These are phyloP conservation scores for Parsonsia alboflavescens DNA, from an alignment of 257 asterid genomes.

Conservation along the genomic window DNA sequence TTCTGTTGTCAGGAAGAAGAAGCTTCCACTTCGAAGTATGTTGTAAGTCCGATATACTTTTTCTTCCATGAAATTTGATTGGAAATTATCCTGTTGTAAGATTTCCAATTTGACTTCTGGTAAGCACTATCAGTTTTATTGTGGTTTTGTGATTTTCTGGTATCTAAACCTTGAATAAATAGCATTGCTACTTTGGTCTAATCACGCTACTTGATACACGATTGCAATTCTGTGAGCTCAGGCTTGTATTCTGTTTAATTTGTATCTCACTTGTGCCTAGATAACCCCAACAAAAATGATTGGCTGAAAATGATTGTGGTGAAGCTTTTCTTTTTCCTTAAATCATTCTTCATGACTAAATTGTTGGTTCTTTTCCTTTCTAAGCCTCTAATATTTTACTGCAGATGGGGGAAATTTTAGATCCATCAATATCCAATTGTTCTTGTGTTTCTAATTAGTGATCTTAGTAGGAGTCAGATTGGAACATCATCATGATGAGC, in stretches of 20 bases:
- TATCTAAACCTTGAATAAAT: not conserved
- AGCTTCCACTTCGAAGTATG: slow-evolving; percentile 65
- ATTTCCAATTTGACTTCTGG: not conserved
- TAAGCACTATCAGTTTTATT: not conserved
- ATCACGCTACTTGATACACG: not conserved
- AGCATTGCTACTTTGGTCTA: not conserved
- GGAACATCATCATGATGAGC: not conserved
- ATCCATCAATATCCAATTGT: not conserved
- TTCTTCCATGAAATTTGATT: not conserved
- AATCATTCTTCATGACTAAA: not conserved
- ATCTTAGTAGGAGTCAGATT: not conserved
- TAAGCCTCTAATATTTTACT: not conserved
- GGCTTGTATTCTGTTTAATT: not conserved
- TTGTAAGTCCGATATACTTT: slow-evolving; percentile 47
- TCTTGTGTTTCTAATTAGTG: not conserved
- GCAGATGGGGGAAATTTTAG: not conserved
- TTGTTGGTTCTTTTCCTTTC: not conserved
- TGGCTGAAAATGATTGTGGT: not conserved
- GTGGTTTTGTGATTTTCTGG: not conserved
- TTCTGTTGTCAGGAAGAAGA: slow-evolving; percentile 61
- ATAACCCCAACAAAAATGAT: not conserved
- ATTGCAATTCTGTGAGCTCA: not conserved
- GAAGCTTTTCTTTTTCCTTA: not conserved
- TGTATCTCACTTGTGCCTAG: not conserved
- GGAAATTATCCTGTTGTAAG: not conserved